These are phyloP conservation scores for Lathyrus oleraceus DNA, from an alignment of 306 rosid genomes.

Conservation along the genomic window DNA sequence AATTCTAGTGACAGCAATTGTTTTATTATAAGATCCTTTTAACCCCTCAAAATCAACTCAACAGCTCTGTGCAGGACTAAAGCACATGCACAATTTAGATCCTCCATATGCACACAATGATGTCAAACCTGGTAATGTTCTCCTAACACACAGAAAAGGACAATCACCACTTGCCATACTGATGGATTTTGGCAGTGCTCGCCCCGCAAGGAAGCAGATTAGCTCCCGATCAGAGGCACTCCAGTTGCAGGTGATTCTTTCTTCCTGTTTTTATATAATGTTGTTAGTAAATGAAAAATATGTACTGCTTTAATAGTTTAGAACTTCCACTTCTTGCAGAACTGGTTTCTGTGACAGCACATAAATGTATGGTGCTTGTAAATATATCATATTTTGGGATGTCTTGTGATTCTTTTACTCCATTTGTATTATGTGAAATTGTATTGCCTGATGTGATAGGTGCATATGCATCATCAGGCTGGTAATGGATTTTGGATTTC, in stretches of 20 bases:
- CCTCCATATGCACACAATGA: constrained; percentile 98
- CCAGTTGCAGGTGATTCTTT: constrained; percentile 78
- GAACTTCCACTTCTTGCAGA: constrained; percentile 1
- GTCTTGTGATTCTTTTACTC: constrained; percentile 24
- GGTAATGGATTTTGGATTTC: constrained; percentile 1
- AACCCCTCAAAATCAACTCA: constrained; percentile 42
- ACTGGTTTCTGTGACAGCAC: constrained; percentile 4
- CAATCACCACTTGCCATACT: constrained; percentile 85
- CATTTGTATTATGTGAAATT: constrained; percentile 14
- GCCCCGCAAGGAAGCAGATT: constrained; percentile 85
- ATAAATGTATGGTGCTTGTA: background rate
- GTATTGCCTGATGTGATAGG: constrained; percentile 14
- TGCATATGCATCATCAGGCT: constrained; percentile 17
- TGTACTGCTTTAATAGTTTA: constrained; percentile 8
- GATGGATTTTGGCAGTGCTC: constrained; percentile 98
- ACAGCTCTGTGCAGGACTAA: constrained; percentile 97
- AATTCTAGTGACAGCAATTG: constrained; percentile 1
- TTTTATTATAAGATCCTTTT: constrained; percentile 31
- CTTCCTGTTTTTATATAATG: background rate
- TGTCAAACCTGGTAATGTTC: constrained; percentile 95
- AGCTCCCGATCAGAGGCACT: constrained; percentile 84
- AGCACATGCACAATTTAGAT: constrained; percentile 92
- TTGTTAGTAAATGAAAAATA: background rate
- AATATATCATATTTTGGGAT: background rate
- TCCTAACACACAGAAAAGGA: constrained; percentile 76